Evolutionary conservation across 2,329 filamentous ascomycete genomes (phyloP).

Genomic region (Beauveria caledonica): DNA sequence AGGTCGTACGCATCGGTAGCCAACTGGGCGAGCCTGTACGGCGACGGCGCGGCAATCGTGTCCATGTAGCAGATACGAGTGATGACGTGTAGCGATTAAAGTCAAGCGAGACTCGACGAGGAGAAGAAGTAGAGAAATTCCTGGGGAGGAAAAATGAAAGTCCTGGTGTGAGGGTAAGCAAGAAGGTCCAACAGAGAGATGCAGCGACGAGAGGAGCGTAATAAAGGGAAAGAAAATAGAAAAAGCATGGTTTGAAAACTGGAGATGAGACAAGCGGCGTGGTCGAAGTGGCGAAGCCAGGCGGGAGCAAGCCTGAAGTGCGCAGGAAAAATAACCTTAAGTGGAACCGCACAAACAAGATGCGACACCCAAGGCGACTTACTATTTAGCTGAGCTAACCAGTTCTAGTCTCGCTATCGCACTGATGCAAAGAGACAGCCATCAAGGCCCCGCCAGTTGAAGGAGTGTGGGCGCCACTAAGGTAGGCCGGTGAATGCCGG

Average conservation of each 20-base stretch:
- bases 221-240: constrained; percentile 4
- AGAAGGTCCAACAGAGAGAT: background rate
- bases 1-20: constrained; percentile 32
- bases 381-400: background rate
- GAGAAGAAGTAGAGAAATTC: background rate
- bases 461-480: background rate
- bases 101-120: background rate
- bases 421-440: background rate
- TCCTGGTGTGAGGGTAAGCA: background rate
- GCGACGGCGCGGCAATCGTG: constrained; percentile 36
- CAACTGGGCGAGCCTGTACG: constrained; percentile 34
- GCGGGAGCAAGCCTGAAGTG: constrained; percentile 2
- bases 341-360: constrained; percentile 1
- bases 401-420: background rate
- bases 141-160: background rate
- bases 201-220: background rate
- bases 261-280: background rate
- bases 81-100: background rate
- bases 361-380: constrained; percentile 7
- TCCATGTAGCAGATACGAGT: constrained; percentile 22
- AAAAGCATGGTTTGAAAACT: background rate
- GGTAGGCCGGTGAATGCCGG: background rate
- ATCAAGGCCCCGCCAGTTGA: background rate
- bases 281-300: background rate
- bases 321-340: constrained; percentile 10